Evolutionary conservation across 176 grass and related monocot species (phyloP).

Genomic region (Cenchrus americanus): DNA sequence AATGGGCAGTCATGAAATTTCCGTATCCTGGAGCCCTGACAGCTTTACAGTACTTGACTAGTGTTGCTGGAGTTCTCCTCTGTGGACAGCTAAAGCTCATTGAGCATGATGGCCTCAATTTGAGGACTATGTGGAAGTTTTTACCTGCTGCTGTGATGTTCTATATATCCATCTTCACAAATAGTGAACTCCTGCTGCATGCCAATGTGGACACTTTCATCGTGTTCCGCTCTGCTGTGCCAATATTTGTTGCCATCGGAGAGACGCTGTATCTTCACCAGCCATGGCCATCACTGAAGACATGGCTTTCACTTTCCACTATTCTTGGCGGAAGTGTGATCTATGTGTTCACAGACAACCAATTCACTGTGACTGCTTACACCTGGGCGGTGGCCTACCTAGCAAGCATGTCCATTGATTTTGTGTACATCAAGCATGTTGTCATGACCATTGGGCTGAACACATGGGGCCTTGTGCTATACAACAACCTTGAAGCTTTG

Average conservation of each 20-base stretch:
- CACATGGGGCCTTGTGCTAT: constrained; percentile 92
- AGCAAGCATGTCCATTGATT: constrained; percentile 80
- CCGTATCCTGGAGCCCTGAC: constrained; percentile 76
- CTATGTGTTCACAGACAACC: constrained; percentile 86
- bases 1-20: constrained; percentile 92
- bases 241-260: constrained; percentile 78
- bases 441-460: constrained; percentile 89
- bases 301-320: constrained; percentile 78
- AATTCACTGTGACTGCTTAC: constrained; percentile 80
- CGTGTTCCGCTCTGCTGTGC: constrained; percentile 79
- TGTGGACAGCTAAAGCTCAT: constrained; percentile 74
- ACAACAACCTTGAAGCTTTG: constrained; percentile 89
- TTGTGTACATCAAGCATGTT: constrained; percentile 88
- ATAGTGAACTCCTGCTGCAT: constrained; percentile 79
- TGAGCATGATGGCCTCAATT: constrained; percentile 62
- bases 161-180: constrained; percentile 91
- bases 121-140: constrained; percentile 87
- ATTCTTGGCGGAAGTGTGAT: constrained; percentile 86
- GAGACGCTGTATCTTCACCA: constrained; percentile 83
- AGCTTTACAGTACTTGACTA: constrained; percentile 77
- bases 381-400: constrained; percentile 79
- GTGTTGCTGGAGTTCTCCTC: constrained; percentile 73
- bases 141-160: constrained; percentile 88
- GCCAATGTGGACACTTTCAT: constrained; percentile 95
- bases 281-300: constrained; percentile 76